phyloP scores from a whole-genome alignment of 1,284 basidiomycete species.

The Trametes sp. region DNA sequence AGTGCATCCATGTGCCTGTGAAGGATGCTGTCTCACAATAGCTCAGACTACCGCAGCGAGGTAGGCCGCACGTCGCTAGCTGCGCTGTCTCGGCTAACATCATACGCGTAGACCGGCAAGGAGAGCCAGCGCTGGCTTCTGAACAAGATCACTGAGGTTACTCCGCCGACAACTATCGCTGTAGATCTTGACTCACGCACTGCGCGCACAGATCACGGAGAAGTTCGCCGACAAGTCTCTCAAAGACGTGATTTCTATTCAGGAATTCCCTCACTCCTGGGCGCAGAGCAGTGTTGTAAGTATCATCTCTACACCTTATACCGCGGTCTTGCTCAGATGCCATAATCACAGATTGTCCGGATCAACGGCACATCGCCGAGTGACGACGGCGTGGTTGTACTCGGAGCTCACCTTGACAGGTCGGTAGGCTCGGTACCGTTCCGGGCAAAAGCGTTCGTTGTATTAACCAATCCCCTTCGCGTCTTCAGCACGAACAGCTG shows the following conservation, averaged over 20 bases:
- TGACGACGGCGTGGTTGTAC: conserved; percentile 68
- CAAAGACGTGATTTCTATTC: conserved; percentile 65
- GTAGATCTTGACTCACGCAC: conserved; percentile 15
- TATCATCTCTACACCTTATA: conserved; percentile 15
- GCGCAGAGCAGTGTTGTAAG: conserved; percentile 89
- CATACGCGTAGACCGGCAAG: conserved; percentile 67
- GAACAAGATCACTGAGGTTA: conserved; percentile 72
- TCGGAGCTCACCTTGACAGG: conserved; percentile 94
- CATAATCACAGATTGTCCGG: conserved; percentile 62
- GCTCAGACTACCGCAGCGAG: conserved; percentile 80
- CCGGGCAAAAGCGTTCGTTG: conserved; percentile 1
- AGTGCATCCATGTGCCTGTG: conserved; percentile 34
- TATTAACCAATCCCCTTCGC: conserved; percentile 15
- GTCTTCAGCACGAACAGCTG: conserved; percentile 77
- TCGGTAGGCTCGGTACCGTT: conserved; percentile 33
- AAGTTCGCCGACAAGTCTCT: conserved; percentile 65
- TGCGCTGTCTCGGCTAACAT: conserved; percentile 17
- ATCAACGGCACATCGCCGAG: conserved; percentile 72
- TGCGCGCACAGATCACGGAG: conserved; percentile 64
- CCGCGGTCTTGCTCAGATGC: conserved; percentile 22
- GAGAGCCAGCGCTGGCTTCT: conserved; percentile 88
- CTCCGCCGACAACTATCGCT: conserved; percentile 16
- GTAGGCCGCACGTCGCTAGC: conserved; percentile 47
- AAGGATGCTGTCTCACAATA: conserved; percentile 20
- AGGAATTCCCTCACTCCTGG: conserved; percentile 91